Base-by-base conservation (phyloP, 2,329 filamentous ascomycete species). In the Cytospora mali region DNA sequence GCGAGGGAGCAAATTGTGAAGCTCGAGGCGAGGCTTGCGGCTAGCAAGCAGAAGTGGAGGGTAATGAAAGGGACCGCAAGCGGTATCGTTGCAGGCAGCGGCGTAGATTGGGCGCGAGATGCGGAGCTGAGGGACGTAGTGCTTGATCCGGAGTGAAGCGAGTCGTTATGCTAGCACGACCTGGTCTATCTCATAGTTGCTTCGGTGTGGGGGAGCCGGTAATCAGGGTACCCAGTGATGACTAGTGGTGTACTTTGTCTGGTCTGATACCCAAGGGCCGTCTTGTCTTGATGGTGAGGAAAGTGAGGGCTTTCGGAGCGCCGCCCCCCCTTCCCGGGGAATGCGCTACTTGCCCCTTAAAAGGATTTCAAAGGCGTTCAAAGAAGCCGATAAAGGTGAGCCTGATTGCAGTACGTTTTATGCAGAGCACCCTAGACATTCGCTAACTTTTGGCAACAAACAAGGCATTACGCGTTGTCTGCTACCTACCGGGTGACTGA, bases 61-160 rank as follows among this genome's bases (percentile, higher is more conserved):
- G 86, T 89, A 23, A 84, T 94, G 74, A 95, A 94, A 76, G 90
- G 86, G 27, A 85, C 92, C 49, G 83, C 90, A n/a, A 90, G 89
- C 70, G 91, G 89, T 21, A 83, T 93, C 61, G 84, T 96, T 53
- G 90, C 87, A 6, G 91, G 90, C 3, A 96, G 92, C 73, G 92
- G 92, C 53, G 80, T 95, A 59, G 88, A 96, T 71, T 96, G 92
- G 92, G 87, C 86, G 14, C 79, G 83, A 48, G 87, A 96, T 74
- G 82, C 87, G 57, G 81, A 80, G 64, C 77, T 96, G 65, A 81
- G 84, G 62, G 84, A 86, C 56, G 80, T 94, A 65, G 91, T 96
- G 28, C 79, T 96, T 65, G 92, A 91, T 70, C 77, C 80, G 13
- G 86, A 88, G 66, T 66, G 79, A 80, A 55, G 72, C 76, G 7